A percentile compares a stretch with the other conserved stretches of the same genome.
These are phyloP conservation scores for Dactylellina leptospora DNA, from an alignment of 2,329 filamentous ascomycete species.

Conservation along the genomic window DNA sequence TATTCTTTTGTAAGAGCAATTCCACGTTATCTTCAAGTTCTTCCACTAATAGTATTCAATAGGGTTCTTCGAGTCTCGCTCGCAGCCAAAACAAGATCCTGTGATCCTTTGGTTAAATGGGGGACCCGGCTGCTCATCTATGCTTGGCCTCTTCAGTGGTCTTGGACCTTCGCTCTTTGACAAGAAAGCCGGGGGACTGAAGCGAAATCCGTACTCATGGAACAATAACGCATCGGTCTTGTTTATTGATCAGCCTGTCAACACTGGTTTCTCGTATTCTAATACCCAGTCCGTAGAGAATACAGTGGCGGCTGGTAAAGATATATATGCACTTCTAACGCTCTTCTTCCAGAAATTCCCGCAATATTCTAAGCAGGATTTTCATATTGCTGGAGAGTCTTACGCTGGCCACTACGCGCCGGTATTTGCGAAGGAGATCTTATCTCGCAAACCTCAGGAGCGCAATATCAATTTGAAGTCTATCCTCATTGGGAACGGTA, in stretches of 20 bases:
- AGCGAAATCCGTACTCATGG: slow-evolving; percentile 91
- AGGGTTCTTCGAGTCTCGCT: slow-evolving; percentile 99
- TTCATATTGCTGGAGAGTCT: slow-evolving; percentile 96
- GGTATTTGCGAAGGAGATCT: slow-evolving; percentile 87
- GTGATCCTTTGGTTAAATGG: slow-evolving; percentile 96
- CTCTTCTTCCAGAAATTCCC: slow-evolving; percentile 99
- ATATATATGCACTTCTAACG: slow-evolving; percentile 93
- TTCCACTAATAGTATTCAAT: not conserved
- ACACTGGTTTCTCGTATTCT: slow-evolving; percentile 96
- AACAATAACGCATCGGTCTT: slow-evolving; percentile 98
- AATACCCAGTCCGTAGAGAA: slow-evolving; percentile 81
- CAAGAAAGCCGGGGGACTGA: slow-evolving; percentile 68
- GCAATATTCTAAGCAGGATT: slow-evolving; percentile 90
- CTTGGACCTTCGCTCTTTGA: slow-evolving; percentile 90
- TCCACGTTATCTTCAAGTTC: not conserved
- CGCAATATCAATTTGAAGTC: slow-evolving; percentile 98
- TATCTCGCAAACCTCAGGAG: slow-evolving; percentile 86
- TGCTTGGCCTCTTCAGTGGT: slow-evolving; percentile 97
- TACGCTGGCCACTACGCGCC: slow-evolving; percentile 96
- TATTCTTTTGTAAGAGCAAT: slow-evolving; percentile 86
- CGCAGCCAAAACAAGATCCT: slow-evolving; percentile 94
- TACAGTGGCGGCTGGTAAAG: slow-evolving; percentile 95
- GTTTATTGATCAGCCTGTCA: slow-evolving; percentile 98
- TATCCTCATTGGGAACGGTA: slow-evolving; percentile 91
- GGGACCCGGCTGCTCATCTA: slow-evolving; percentile 93